A percentile compares a stretch with the other conserved stretches of the same genome.
phyloP scores from a whole-genome alignment of 2,329 filamentous ascomycete species.

The Dendryphion nanum region DNA sequence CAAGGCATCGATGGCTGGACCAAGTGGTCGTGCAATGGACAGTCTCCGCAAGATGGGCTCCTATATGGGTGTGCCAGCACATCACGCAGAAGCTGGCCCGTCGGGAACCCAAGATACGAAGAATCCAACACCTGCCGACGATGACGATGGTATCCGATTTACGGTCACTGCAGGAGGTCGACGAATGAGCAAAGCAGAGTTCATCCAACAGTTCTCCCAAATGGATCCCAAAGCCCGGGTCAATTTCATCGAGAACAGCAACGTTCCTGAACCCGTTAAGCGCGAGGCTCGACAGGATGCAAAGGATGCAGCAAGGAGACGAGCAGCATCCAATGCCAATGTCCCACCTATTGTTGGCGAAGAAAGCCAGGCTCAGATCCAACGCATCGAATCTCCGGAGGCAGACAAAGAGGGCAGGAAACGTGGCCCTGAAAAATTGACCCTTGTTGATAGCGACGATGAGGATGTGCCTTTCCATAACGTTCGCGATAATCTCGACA shows the following conservation, averaged over 20 bases:
- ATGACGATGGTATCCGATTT: constrained; percentile 72
- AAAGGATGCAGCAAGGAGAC: constrained; percentile 27
- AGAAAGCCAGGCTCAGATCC: constrained; percentile 32
- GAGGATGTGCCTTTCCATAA: constrained; percentile 50
- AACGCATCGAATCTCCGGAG: constrained; percentile 28
- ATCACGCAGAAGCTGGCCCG: constrained; percentile 21
- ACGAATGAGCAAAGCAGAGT: constrained; percentile 78
- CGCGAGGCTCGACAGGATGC: constrained; percentile 45
- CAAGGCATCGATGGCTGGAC: constrained; percentile 31
- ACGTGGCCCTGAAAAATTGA: constrained; percentile 40
- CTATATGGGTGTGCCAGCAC: constrained; percentile 47
- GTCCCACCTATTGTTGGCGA: constrained; percentile 32
- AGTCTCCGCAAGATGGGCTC: constrained; percentile 53
- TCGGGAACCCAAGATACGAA: constrained; percentile 21
- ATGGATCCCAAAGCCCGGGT: constrained; percentile 66
- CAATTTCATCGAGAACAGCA: constrained; percentile 47
- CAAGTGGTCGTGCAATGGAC: constrained; percentile 41
- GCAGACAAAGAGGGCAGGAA: constrained; percentile 21
- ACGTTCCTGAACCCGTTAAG: constrained; percentile 49
- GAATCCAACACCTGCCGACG: constrained; percentile 48
- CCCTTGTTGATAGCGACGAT: constrained; percentile 46
- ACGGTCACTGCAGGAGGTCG: constrained; percentile 71
- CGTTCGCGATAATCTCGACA: constrained; percentile 36
- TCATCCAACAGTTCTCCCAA: constrained; percentile 70
- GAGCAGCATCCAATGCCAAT: constrained; percentile 27